Conservation (phyloP, 192 early-diverging fungal genomes). For the Backusella sp. region DNA sequence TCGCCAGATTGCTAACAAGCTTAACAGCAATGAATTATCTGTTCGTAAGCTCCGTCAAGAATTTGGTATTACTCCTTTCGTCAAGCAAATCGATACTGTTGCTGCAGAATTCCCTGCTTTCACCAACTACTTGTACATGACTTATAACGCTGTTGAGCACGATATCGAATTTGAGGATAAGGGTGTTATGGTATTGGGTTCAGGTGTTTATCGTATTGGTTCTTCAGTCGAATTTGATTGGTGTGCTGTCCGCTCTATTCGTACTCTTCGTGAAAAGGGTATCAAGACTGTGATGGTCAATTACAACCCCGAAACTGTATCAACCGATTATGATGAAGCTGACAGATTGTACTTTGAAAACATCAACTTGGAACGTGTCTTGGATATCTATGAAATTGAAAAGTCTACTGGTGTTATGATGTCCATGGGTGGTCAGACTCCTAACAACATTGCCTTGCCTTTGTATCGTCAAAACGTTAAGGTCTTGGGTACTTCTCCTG, state of each 20-base stretch:
- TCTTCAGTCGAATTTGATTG: slow-evolving; percentile 99
- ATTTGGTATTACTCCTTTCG: slow-evolving; percentile 86
- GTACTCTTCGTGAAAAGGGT: slow-evolving; percentile 81
- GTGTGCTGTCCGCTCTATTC: slow-evolving; percentile 96
- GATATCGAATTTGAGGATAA: slow-evolving; percentile 92
- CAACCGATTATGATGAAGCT: slow-evolving; percentile 97
- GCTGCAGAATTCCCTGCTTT: slow-evolving; percentile 98
- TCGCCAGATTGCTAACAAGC: slow-evolving; percentile 70
- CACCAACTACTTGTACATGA: slow-evolving; percentile 99
- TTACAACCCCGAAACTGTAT: slow-evolving; percentile 99
- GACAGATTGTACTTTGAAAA: slow-evolving; percentile 98
- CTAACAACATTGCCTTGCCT: slow-evolving; percentile 96
- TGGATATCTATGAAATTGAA: slow-evolving; percentile 97
- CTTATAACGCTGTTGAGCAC: slow-evolving; percentile 93
- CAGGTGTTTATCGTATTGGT: slow-evolving; percentile 98
- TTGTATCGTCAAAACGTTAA: slow-evolving; percentile 90
- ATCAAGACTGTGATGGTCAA: slow-evolving; percentile 99
- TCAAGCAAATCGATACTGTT: slow-evolving; percentile 98
- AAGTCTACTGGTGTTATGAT: slow-evolving; percentile 86
- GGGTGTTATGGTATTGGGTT: slow-evolving; percentile 96
- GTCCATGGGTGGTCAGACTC: slow-evolving; percentile 95
- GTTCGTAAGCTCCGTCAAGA: slow-evolving; percentile 82
- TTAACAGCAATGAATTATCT: slow-evolving; percentile 85
- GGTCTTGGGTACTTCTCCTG: slow-evolving; percentile 93
- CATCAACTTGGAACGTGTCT: slow-evolving; percentile 88